These are phyloP conservation scores for Pelagophyceae sp. DNA, from an alignment of 352 stramenopile species.

Conservation along the genomic window DNA sequence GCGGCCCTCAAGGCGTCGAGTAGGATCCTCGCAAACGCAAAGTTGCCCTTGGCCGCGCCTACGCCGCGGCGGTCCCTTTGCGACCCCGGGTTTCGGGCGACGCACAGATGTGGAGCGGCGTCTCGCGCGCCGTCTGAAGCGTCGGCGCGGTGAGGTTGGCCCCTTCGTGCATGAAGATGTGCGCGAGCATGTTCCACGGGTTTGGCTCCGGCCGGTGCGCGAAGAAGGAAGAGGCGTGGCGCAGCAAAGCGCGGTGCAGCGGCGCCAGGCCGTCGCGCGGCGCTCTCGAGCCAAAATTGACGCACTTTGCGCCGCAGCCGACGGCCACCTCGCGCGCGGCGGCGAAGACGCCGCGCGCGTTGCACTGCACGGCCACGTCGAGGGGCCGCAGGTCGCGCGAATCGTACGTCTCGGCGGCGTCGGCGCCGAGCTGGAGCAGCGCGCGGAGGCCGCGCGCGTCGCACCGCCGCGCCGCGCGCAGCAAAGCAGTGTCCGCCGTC, in stretches of 20 bases:
- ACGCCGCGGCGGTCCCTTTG: background rate
- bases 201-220: background rate
- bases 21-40: background rate
- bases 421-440: constrained; percentile 4
- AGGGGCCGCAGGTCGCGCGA: background rate
- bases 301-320: background rate
- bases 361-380: background rate
- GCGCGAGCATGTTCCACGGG: constrained; percentile 6
- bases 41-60: background rate
- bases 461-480: background rate
- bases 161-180: background rate
- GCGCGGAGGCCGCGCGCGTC: background rate
- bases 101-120: background rate
- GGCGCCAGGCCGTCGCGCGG: background rate
- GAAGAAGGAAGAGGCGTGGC: background rate
- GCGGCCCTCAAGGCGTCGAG: background rate
- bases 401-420: background rate
- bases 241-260: background rate
- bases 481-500: background rate
- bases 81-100: background rate
- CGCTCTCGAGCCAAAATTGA: background rate
- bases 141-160: background rate
- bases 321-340: background rate
- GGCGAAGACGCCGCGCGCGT: background rate
- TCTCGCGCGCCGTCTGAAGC: background rate